Evolutionary conservation across 1,139 yeast species (phyloP).

Genomic region (Candida albicans): DNA sequence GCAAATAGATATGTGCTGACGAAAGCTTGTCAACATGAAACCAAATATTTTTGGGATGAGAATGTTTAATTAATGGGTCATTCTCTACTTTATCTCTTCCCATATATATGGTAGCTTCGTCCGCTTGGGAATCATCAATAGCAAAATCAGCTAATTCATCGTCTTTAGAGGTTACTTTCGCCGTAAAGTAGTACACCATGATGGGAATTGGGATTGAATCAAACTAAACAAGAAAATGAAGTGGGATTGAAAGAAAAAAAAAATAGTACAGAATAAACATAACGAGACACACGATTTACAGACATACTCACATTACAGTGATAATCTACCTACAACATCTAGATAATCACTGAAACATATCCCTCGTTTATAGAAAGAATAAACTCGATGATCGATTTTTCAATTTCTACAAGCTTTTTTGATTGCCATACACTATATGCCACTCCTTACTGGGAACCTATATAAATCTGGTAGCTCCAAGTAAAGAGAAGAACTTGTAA

Average conservation of each 20-base stretch:
- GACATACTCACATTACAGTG: too few relatives aligned
- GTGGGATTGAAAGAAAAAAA: not conserved
- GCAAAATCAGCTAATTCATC: constrained; percentile 12
- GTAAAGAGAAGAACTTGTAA: too few relatives aligned
- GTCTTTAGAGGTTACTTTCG: constrained; percentile 17
- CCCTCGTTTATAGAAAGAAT: too few relatives aligned
- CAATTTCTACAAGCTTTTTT: too few relatives aligned
- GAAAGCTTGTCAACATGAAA: constrained; percentile 81
- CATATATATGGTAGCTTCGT: constrained; percentile 52
- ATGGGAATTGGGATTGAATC: not conserved
- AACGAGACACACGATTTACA: too few relatives aligned
- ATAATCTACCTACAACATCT: too few relatives aligned
- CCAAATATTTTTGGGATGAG: constrained; percentile 74
- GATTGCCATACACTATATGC: too few relatives aligned
- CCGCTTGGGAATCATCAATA: constrained; percentile 20
- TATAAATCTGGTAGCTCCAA: too few relatives aligned
- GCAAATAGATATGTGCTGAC: constrained; percentile 79
- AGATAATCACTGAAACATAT: too few relatives aligned
- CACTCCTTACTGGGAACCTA: too few relatives aligned
- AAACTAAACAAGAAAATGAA: not conserved
- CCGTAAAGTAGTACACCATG: constrained; percentile 63
- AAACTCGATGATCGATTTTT: too few relatives aligned
- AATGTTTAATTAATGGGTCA: constrained; percentile 69
- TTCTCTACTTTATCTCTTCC: constrained; percentile 80
- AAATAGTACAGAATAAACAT: too few relatives aligned